Conservation (phyloP, 1,139 yeast species). For the Geotrichum aggregatum region DNA sequence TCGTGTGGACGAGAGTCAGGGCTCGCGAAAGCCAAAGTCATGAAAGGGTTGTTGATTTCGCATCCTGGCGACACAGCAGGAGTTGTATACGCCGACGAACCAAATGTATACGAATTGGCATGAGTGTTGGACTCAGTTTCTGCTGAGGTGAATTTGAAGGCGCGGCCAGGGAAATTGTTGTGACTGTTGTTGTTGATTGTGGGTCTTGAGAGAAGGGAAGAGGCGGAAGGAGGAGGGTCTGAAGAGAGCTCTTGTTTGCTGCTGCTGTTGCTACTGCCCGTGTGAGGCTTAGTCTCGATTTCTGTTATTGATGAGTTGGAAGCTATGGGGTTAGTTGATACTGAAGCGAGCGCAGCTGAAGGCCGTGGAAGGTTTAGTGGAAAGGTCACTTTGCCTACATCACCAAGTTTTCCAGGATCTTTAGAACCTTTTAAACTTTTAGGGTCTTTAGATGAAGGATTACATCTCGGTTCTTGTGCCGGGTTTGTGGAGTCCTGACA, state of each 20-base stretch:
- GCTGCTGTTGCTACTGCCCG: background rate
- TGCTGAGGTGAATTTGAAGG: conserved; percentile 5
- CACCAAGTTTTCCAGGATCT: too few relatives aligned
- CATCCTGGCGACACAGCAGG: background rate
- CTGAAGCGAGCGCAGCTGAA: background rate
- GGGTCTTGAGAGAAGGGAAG: background rate
- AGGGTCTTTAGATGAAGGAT: too few relatives aligned
- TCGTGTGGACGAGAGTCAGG: background rate
- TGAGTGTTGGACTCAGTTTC: conserved; percentile 18
- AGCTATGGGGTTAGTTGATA: background rate
- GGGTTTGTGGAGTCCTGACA: too few relatives aligned
- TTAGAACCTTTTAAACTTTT: too few relatives aligned
- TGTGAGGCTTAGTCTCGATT: background rate
- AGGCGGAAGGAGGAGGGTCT: too few relatives aligned
- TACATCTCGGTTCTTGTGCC: too few relatives aligned
- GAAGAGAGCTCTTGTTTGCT: too few relatives aligned
- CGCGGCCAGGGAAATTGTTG: background rate
- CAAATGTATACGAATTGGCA: conserved; percentile 13
- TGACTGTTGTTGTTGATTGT: too few relatives aligned
- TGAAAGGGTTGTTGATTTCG: background rate
- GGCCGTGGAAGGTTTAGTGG: background rate
- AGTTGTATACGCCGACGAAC: background rate
- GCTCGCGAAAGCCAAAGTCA: background rate
- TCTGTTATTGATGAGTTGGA: background rate
- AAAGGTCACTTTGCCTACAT: too few relatives aligned